Percentiles rank a stretch among this genome's conserved stretches.
These are phyloP conservation scores for Yamadazyma blattariae DNA, from an alignment of 1,139 yeast species.

Conservation along the genomic window DNA sequence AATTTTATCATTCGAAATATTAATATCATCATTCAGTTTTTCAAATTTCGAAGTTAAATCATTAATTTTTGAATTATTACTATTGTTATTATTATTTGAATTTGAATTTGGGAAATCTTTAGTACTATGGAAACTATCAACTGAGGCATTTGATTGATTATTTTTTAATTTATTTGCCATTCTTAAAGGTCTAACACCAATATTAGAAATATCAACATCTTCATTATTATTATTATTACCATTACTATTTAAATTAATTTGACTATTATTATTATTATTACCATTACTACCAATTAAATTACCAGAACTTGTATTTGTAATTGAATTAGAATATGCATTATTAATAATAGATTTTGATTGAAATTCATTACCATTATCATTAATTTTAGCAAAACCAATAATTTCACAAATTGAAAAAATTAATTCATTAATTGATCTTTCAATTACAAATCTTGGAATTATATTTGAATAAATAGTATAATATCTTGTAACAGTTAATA, in stretches of 20 bases:
- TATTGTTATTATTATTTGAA: neutral
- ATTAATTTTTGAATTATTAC: constrained; percentile 8
- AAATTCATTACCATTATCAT: constrained; percentile 12
- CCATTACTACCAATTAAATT: neutral
- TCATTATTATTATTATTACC: neutral
- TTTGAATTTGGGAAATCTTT: constrained; percentile 5
- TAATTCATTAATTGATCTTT: constrained; percentile 77
- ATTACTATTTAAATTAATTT: too few relatives aligned
- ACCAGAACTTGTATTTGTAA: neutral
- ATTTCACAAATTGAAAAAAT: constrained; percentile 73
- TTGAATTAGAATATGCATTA: neutral
- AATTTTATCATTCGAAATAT: constrained; percentile 5
- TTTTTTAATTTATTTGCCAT: constrained; percentile 47
- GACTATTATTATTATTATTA: constrained; percentile 7
- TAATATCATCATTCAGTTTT: constrained; percentile 11
- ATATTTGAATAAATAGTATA: constrained; percentile 61
- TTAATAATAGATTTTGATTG: neutral
- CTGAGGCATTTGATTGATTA: constrained; percentile 8
- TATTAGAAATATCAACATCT: constrained; percentile 12
- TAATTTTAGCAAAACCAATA: constrained; percentile 21
- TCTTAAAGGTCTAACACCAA: constrained; percentile 56
- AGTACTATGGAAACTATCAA: constrained; percentile 9
- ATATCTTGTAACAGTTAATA: constrained; percentile 77
- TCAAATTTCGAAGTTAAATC: constrained; percentile 16
- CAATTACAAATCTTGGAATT: constrained; percentile 70